Evolutionary conservation across 139 green algal species (phyloP).

Genomic region (Chlamydomonas asymmetrica): DNA sequence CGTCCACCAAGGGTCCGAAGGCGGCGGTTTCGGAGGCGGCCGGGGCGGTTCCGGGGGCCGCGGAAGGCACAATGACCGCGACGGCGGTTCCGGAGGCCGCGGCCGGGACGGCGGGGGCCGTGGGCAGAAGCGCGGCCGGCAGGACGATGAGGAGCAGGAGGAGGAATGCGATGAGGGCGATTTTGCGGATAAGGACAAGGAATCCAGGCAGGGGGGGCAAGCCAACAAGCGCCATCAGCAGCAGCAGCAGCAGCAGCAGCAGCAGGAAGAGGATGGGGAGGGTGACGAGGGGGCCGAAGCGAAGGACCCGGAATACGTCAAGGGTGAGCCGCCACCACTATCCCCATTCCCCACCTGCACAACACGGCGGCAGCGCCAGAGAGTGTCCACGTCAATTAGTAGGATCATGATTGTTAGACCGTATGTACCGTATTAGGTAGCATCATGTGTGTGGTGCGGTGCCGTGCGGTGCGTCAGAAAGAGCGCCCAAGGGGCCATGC

Average conservation of each 20-base stretch:
- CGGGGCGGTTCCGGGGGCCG: not conserved
- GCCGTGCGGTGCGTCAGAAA: too few relatives aligned
- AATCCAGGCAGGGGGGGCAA: not conserved
- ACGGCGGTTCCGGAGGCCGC: too few relatives aligned
- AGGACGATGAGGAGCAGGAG: constrained; percentile 2
- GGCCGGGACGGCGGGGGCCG: too few relatives aligned
- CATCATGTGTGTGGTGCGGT: too few relatives aligned
- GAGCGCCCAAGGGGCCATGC: too few relatives aligned
- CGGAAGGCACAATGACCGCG: too few relatives aligned
- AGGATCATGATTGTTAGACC: too few relatives aligned
- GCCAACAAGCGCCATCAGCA: not conserved
- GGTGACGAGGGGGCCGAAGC: constrained; percentile 18
- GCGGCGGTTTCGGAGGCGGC: not conserved
- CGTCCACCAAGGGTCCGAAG: too few relatives aligned
- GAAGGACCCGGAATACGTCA: not conserved
- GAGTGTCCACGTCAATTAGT: too few relatives aligned
- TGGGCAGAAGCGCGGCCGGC: not conserved
- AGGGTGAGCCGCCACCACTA: too few relatives aligned
- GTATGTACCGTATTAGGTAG: too few relatives aligned
- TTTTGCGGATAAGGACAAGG: constrained; percentile 10
- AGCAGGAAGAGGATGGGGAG: constrained; percentile 4
- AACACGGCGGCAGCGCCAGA: not conserved
- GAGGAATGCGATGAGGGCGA: constrained; percentile 23
- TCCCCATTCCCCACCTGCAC: too few relatives aligned
- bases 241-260: not conserved